Percentiles rank a stretch among this genome's conserved stretches.
Evolutionary conservation across 2,329 filamentous ascomycete genomes (phyloP).

Genomic region (Zasmidium cellare): DNA sequence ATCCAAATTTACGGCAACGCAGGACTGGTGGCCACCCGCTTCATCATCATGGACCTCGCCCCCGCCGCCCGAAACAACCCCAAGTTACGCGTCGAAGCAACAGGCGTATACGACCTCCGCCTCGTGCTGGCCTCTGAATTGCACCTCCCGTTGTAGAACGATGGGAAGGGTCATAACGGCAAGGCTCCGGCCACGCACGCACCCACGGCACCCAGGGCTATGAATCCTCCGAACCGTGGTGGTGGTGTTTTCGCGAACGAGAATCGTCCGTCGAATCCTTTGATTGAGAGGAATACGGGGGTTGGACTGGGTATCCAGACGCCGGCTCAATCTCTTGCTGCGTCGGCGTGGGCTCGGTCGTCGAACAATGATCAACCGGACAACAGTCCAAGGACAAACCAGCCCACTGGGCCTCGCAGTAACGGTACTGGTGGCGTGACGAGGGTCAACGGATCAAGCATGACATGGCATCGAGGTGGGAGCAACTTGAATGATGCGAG

Average conservation of each 20-base stretch:
- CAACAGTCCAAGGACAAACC: too few relatives aligned
- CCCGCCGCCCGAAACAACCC: background rate
- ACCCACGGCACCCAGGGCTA: background rate
- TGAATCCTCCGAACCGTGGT: background rate
- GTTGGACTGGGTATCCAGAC: background rate
- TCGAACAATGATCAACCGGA: too few relatives aligned
- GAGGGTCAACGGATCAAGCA: too few relatives aligned
- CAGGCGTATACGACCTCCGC: background rate
- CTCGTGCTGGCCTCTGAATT: conserved; percentile 2
- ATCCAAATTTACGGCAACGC: conserved; percentile 78
- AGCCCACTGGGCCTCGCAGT: too few relatives aligned
- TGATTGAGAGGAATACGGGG: background rate
- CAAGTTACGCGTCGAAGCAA: background rate
- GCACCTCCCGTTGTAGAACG: conserved; percentile 8
- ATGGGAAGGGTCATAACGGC: background rate
- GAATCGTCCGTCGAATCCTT: background rate
- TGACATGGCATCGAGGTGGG: too few relatives aligned
- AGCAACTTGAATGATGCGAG: background rate
- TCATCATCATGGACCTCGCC: conserved; percentile 17
- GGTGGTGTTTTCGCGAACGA: background rate
- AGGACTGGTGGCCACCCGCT: conserved; percentile 67
- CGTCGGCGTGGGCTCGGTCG: background rate
- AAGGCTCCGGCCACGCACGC: background rate
- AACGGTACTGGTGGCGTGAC: too few relatives aligned
- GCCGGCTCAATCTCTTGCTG: background rate